Evolutionary conservation across 2,329 filamentous ascomycete species (phyloP).

Genomic region (Penicillium sp.): DNA sequence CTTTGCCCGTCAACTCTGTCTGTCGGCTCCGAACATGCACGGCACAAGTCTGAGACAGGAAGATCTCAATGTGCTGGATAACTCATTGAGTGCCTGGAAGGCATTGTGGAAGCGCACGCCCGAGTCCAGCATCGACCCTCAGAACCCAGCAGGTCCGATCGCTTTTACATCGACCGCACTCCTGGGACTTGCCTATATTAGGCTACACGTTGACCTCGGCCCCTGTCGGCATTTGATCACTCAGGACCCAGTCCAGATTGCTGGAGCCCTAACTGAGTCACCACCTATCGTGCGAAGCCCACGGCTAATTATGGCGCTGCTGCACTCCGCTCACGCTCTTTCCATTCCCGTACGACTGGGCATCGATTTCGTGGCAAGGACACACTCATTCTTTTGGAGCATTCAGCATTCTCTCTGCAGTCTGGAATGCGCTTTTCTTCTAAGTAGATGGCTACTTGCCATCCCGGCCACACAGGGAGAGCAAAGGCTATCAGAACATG

Average conservation of each 20-base stretch:
- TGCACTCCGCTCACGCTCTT: conserved; percentile 52
- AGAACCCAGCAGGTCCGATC: conserved; percentile 50
- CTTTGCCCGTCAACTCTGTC: conserved; percentile 46
- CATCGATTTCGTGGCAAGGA: conserved; percentile 50
- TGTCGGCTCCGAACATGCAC: conserved; percentile 42
- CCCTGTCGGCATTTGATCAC: conserved; percentile 46
- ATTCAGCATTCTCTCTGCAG: conserved; percentile 53
- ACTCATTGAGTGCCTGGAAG: conserved; percentile 49
- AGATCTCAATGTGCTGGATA: conserved; percentile 43
- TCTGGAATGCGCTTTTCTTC: conserved; percentile 49
- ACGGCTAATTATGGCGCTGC: conserved; percentile 46
- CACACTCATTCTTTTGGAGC: conserved; percentile 53
- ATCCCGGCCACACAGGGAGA: conserved; percentile 42
- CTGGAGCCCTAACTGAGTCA: conserved; percentile 42
- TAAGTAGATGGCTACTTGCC: conserved; percentile 45
- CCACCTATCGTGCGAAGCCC: conserved; percentile 43
- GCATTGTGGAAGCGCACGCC: conserved; percentile 49
- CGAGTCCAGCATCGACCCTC: conserved; percentile 52
- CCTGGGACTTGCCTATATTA: conserved; percentile 45
- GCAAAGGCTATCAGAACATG: conserved; percentile 44
- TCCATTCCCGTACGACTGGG: conserved; percentile 52
- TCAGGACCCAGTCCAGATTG: conserved; percentile 46
- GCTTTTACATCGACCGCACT: conserved; percentile 50
- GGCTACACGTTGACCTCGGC: conserved; percentile 46
- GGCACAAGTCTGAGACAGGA: conserved; percentile 43